These are phyloP conservation scores for Polygonum aviculare DNA, from an alignment of 148 eudicot genomes.

Conservation along the genomic window DNA sequence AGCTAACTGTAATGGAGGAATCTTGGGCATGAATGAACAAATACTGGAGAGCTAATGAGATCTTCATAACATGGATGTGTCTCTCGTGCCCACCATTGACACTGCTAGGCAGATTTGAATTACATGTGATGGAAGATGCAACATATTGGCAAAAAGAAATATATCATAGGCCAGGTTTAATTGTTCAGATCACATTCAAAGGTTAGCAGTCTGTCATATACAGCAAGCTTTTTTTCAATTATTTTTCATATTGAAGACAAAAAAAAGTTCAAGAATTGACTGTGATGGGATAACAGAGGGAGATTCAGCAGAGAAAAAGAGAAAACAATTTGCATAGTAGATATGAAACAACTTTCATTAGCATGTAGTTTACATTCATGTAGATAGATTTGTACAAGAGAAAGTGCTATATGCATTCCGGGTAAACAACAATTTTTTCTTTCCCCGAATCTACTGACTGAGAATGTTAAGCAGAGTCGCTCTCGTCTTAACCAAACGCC, in stretches of 20 bases:
- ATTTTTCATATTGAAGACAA: neutral
- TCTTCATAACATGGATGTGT: neutral
- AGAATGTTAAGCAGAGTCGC: conserved; percentile 25
- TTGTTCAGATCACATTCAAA: too few relatives aligned
- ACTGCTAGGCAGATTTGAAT: neutral
- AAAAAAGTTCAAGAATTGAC: neutral
- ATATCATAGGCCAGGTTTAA: neutral
- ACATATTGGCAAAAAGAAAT: neutral
- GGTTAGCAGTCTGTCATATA: neutral
- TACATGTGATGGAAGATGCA: neutral
- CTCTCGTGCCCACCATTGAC: neutral
- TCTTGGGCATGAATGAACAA: neutral
- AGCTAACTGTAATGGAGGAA: too few relatives aligned
- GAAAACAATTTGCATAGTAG: neutral
- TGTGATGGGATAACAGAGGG: neutral
- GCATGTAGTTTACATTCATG: neutral
- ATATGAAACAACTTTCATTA: neutral
- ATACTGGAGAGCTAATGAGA: neutral
- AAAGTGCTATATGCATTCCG: neutral
- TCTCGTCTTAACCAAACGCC: conserved; percentile 27
- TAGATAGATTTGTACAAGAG: neutral
- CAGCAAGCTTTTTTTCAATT: neutral
- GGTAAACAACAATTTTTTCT: neutral
- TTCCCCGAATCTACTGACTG: conserved; percentile 11
- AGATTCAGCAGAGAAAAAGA: neutral